phyloP scores from a whole-genome alignment of 2,329 filamentous ascomycete species.

The Alternaria tenuissima region DNA sequence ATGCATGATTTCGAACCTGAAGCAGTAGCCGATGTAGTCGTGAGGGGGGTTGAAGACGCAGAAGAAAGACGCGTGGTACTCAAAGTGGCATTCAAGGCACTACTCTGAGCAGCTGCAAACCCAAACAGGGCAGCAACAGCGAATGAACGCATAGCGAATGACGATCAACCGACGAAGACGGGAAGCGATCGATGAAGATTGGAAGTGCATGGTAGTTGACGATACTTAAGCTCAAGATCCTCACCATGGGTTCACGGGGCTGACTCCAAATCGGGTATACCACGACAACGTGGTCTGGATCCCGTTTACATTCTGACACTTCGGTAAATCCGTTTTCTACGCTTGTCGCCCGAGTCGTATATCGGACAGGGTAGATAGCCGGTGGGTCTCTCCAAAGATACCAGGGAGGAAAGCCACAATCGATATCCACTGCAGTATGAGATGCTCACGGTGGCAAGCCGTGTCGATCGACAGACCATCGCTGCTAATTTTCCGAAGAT shows the following conservation, averaged over 20 bases:
- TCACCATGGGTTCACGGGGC: constrained; percentile 13
- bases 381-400: background rate
- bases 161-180: constrained; percentile 7
- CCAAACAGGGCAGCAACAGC: constrained; percentile 19
- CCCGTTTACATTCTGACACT: background rate
- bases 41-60: background rate
- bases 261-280: constrained; percentile 10
- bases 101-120: constrained; percentile 26
- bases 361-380: background rate
- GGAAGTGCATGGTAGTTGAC: constrained; percentile 7
- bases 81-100: constrained; percentile 12
- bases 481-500: background rate
- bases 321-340: constrained; percentile 3
- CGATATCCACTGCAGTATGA: background rate
- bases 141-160: constrained; percentile 24
- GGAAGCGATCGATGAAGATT: constrained; percentile 1
- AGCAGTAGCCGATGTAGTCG: constrained; percentile 10
- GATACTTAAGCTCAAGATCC: constrained; percentile 15
- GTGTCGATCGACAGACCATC: background rate
- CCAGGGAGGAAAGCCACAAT: constrained; percentile 4
- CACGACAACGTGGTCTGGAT: constrained; percentile 9
- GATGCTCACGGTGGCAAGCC: background rate
- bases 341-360: background rate
- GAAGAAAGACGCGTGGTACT: constrained; percentile 7
- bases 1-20: constrained; percentile 39